phyloP scores from a whole-genome alignment of 257 asterid genomes.

The Solanum rostratum region DNA sequence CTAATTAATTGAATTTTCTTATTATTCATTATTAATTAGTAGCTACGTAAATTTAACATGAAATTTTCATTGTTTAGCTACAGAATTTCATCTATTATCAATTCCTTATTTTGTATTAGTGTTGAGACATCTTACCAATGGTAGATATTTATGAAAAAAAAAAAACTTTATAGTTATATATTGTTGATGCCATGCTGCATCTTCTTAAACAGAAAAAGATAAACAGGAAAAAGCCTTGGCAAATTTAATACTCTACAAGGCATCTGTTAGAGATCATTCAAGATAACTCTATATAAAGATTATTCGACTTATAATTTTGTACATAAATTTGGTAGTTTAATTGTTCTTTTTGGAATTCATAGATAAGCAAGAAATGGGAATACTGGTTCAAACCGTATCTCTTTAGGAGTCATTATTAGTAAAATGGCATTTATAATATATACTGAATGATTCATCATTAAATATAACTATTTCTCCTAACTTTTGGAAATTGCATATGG shows the following conservation, averaged over 20 bases:
- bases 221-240: not conserved
- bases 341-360: not conserved
- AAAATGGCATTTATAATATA: not conserved
- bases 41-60: no score
- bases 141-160: not conserved
- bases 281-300: not conserved
- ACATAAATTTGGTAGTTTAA: not conserved
- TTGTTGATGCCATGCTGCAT: not conserved
- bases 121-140: not conserved
- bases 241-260: not conserved
- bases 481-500: no score
- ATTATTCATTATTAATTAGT: no score
- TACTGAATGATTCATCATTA: not conserved
- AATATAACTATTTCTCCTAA: not conserved
- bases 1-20: no score
- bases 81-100: no score
- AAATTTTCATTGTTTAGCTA: no score
- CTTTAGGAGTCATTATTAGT: not conserved
- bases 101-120: not conserved
- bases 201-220: not conserved
- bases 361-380: not conserved
- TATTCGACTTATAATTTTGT: not conserved
- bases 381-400: not conserved
- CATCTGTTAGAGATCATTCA: not conserved
- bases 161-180: not conserved